These are phyloP conservation scores for Vanilla planifolia DNA, from an alignment of 106 monocot genomes.

Conservation along the genomic window DNA sequence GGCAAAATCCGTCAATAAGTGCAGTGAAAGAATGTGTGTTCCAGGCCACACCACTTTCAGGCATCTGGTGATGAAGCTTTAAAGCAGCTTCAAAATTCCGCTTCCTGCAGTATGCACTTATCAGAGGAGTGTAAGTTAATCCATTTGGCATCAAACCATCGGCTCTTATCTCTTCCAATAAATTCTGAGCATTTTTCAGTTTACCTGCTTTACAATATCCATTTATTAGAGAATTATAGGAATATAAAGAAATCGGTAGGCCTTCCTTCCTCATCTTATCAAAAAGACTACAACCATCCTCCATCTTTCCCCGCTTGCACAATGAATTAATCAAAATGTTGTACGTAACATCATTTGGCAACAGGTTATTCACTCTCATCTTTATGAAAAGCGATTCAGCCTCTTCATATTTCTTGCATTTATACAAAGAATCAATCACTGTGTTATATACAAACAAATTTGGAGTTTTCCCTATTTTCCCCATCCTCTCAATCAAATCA, in stretches of 20 bases:
- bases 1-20: conserved; percentile 66
- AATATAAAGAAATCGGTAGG: conserved; percentile 41
- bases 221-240: conserved; percentile 88
- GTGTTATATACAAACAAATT: conserved; percentile 90
- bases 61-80: conserved; percentile 68
- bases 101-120: conserved; percentile 63
- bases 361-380: conserved; percentile 55
- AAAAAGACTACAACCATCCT: conserved; percentile 38
- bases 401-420: conserved; percentile 54
- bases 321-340: conserved; percentile 78
- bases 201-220: conserved; percentile 67
- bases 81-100: conserved; percentile 46
- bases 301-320: conserved; percentile 52
- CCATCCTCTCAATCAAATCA: conserved; percentile 44
- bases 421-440: conserved; percentile 75
- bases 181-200: conserved; percentile 39
- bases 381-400: conserved; percentile 56
- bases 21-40: conserved; percentile 79
- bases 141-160: conserved; percentile 57
- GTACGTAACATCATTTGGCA: conserved; percentile 82
- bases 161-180: conserved; percentile 39
- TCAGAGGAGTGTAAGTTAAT: conserved; percentile 63
- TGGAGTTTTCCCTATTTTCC: conserved; percentile 53
- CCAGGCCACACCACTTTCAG: conserved; percentile 30
- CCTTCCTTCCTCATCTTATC: conserved; percentile 47